These are phyloP conservation scores for Exophiala lecanii-corni DNA, from an alignment of 2,329 filamentous ascomycete genomes.

Conservation along the genomic window DNA sequence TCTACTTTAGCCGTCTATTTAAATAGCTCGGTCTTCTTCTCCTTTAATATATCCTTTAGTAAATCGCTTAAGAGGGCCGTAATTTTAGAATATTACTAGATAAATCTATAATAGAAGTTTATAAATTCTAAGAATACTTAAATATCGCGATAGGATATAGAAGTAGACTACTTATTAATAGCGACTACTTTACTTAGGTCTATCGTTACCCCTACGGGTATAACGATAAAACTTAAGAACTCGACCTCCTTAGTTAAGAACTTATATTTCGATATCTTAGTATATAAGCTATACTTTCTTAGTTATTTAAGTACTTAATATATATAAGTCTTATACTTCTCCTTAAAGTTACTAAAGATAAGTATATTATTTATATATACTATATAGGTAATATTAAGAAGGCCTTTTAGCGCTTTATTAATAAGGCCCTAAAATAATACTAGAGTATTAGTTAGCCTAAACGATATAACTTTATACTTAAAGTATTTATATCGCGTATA, in stretches of 20 bases:
- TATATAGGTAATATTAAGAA: conserved; percentile 15
- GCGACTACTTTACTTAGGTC: conserved; percentile 17
- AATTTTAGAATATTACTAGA: conserved; percentile 26
- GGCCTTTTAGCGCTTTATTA: conserved; percentile 24
- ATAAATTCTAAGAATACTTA: conserved; percentile 30
- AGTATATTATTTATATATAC: conserved; percentile 29
- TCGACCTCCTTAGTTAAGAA: conserved; percentile 18
- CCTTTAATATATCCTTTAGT: conserved; percentile 14
- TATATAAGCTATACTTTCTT: conserved; percentile 4
- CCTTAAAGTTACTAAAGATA: conserved; percentile 25
- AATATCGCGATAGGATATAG: conserved; percentile 22
- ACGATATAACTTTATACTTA: conserved; percentile 9
- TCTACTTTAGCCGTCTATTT: conserved; percentile 7
- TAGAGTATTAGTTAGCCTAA: conserved; percentile 18
- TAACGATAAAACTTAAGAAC: conserved; percentile 22
- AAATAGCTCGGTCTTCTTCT: conserved; percentile 15
- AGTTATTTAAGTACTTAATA: conserved; percentile 12
- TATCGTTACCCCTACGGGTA: conserved; percentile 15
- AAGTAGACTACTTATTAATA: conserved; percentile 22
- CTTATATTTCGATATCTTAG: conserved; percentile 17
- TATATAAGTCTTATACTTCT: conserved; percentile 19
- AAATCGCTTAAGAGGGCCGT: conserved; percentile 24
- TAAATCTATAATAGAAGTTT: conserved; percentile 34
- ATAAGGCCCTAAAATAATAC: conserved; percentile 29
- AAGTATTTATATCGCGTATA: conserved; percentile 6